Conservation (phyloP, 352 stramenopile species). For the Elongisporangium prolatum region DNA sequence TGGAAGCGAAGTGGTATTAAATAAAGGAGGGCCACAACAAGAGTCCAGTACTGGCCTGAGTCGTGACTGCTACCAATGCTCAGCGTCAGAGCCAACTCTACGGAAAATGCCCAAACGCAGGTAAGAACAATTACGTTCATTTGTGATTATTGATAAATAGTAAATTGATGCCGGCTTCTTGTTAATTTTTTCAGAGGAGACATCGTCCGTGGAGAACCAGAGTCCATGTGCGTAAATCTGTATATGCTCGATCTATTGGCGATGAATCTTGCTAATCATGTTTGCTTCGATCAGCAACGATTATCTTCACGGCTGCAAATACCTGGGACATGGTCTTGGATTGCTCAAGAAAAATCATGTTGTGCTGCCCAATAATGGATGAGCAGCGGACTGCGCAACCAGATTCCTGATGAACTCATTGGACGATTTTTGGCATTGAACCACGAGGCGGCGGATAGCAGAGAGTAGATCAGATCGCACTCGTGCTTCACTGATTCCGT, state of each 20-base stretch:
- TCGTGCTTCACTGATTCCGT: conserved; percentile 40
- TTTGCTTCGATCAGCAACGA: conserved; percentile 22
- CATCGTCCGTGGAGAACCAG: conserved; percentile 14
- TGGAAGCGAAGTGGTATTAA: background rate
- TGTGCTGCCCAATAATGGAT: conserved; percentile 30
- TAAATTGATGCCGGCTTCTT: background rate
- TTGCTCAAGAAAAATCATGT: conserved; percentile 78
- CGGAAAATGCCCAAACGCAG: background rate
- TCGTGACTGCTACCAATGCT: conserved; percentile 65
- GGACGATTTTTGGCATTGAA: conserved; percentile 28
- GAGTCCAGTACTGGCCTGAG: conserved; percentile 15
- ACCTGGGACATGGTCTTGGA: conserved; percentile 66
- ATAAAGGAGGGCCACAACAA: background rate
- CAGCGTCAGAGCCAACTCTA: conserved; percentile 9
- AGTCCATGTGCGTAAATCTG: conserved; percentile 12
- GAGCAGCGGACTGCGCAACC: conserved; percentile 1
- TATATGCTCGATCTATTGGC: conserved; percentile 2
- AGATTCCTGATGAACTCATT: conserved; percentile 10
- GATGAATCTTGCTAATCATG: background rate
- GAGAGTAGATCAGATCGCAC: conserved; percentile 43
- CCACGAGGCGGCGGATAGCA: conserved; percentile 36
- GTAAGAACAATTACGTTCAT: background rate
- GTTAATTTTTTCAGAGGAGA: conserved; percentile 10
- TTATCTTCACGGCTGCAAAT: conserved; percentile 54
- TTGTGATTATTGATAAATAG: background rate